phyloP scores from a whole-genome alignment of 2,329 filamentous ascomycete genomes.

The Scolecobasidium constrictum region DNA sequence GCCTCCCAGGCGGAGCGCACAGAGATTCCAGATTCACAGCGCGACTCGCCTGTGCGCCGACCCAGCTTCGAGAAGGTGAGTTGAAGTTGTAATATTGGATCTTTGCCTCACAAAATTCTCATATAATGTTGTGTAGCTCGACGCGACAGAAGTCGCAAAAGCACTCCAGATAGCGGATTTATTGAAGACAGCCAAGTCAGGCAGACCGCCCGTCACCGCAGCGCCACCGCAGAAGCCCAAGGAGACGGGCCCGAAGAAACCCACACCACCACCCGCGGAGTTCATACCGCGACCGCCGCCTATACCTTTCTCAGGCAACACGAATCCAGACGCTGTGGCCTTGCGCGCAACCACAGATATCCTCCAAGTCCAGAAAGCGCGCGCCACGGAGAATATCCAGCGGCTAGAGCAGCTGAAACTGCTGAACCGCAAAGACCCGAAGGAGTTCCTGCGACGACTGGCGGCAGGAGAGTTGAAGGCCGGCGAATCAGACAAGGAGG shows the following conservation, averaged over 20 bases:
- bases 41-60: neutral
- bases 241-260: conserved; percentile 3
- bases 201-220: conserved; percentile 1
- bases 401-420: conserved; percentile 58
- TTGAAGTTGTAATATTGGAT: neutral
- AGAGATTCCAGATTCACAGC: conserved; percentile 3
- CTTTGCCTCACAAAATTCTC: neutral
- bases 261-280: conserved; percentile 15
- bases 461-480: neutral
- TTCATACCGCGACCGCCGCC: conserved; percentile 33
- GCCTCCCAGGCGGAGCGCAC: neutral
- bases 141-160: conserved; percentile 5
- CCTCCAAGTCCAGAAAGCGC: conserved; percentile 73
- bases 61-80: conserved; percentile 7
- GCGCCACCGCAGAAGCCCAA: conserved; percentile 1
- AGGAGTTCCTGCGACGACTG: conserved; percentile 51
- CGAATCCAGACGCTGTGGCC: conserved; percentile 79
- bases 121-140: neutral
- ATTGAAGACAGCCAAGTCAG: conserved; percentile 5
- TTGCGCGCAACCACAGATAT: conserved; percentile 77
- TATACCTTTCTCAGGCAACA: conserved; percentile 34
- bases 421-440: conserved; percentile 59
- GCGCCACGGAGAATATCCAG: conserved; percentile 65
- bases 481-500: conserved; percentile 11
- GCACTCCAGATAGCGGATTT: conserved; percentile 1